Percentiles rank a stretch among this genome's conserved stretches.
Evolutionary conservation across 2,329 filamentous ascomycete species (phyloP).

Genomic region (Ceratocystis lukuohia): DNA sequence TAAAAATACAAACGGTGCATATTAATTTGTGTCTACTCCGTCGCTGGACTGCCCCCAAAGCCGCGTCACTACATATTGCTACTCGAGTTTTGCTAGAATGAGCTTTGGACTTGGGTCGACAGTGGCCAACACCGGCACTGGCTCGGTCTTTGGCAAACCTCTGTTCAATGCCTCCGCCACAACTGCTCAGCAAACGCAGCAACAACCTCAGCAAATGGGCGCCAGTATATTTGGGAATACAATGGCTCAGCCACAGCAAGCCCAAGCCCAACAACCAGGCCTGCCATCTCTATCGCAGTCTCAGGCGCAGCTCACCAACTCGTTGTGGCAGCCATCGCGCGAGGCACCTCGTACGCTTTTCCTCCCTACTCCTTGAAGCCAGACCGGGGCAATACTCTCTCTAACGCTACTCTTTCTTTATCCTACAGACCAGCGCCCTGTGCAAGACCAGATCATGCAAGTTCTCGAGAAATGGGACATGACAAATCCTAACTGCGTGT

Average conservation of each 20-base stretch:
- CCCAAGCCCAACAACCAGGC: constrained; percentile 31
- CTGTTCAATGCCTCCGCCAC: constrained; percentile 24
- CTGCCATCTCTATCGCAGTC: constrained; percentile 33
- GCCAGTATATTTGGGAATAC: constrained; percentile 19
- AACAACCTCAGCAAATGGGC: constrained; percentile 26
- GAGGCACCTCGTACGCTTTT: constrained; percentile 34
- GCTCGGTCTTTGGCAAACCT: constrained; percentile 15
- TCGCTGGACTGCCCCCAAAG: no score
- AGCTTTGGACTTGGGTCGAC: constrained; percentile 12
- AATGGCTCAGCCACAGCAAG: constrained; percentile 26
- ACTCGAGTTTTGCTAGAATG: constrained; percentile 9
- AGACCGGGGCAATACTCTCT: constrained; percentile 16
- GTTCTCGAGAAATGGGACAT: constrained; percentile 65
- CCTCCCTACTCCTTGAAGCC: not conserved
- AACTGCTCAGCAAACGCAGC: constrained; percentile 24
- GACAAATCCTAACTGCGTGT: constrained; percentile 51
- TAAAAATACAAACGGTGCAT: not conserved
- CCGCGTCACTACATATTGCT: no score
- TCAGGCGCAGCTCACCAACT: constrained; percentile 36
- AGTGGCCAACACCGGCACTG: constrained; percentile 16
- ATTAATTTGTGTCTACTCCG: no score
- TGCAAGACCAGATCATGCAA: constrained; percentile 59
- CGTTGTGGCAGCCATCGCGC: constrained; percentile 41
- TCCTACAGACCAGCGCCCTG: constrained; percentile 47
- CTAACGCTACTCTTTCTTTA: not conserved